Evolutionary conservation across 1,284 basidiomycete genomes (phyloP).

Genomic region (Sphagnurus paluster): DNA sequence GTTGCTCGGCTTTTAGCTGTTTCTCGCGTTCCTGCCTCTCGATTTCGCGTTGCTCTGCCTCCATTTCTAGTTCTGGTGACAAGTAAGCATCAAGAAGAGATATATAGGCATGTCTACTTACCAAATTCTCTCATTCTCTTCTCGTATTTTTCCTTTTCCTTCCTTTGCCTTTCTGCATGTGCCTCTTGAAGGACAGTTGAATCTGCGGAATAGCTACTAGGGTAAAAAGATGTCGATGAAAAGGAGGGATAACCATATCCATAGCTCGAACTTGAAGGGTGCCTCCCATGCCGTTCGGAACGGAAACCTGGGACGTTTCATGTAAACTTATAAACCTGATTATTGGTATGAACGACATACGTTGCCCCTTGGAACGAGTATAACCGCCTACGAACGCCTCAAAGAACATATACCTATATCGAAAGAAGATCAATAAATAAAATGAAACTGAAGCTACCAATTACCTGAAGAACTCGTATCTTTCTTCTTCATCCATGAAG

Average conservation of each 20-base stretch:
- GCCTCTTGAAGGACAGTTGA: constrained; percentile 21
- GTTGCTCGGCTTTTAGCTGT: constrained; percentile 22
- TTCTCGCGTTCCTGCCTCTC: constrained; percentile 25
- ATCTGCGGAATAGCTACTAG: constrained; percentile 19
- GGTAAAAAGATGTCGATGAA: constrained; percentile 15
- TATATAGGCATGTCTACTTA: constrained; percentile 13
- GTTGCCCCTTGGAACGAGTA: constrained; percentile 25
- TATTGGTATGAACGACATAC: constrained; percentile 20
- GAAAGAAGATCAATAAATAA: constrained; percentile 4
- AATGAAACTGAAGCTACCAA: no score
- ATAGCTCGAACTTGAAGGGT: constrained; percentile 9
- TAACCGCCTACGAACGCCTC: constrained; percentile 28
- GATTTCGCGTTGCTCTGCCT: constrained; percentile 30
- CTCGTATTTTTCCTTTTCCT: constrained; percentile 32
- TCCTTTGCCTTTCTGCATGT: constrained; percentile 23
- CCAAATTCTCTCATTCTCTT: constrained; percentile 33
- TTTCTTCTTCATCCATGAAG: constrained; percentile 28
- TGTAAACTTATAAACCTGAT: not conserved
- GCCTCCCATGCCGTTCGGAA: constrained; percentile 22
- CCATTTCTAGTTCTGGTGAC: constrained; percentile 29
- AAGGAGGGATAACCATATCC: constrained; percentile 1
- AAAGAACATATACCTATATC: constrained; percentile 33
- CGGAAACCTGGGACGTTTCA: constrained; percentile 24
- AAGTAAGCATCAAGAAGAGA: constrained; percentile 1
- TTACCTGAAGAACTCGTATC: constrained; percentile 30